phyloP scores from a whole-genome alignment of 2,329 filamentous ascomycete genomes.

The Trichoderma harzianum region DNA sequence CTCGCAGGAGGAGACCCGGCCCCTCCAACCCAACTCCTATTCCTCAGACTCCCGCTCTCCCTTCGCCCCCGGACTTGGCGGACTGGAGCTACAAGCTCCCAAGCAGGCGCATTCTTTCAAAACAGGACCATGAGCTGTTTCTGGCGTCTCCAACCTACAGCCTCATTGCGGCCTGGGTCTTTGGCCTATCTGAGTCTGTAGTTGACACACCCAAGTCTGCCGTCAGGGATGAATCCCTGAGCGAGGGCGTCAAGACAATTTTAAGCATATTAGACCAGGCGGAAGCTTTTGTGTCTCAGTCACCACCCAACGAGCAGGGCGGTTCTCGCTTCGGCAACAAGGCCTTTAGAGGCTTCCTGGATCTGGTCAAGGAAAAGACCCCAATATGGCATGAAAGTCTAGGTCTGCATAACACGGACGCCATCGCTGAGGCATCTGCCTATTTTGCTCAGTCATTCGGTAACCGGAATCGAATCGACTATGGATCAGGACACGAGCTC shows the following conservation, averaged over 20 bases:
- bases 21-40: conserved; percentile 58
- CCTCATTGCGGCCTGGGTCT: conserved; percentile 80
- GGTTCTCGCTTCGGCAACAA: conserved; percentile 95
- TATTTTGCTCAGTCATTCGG: conserved; percentile 86
- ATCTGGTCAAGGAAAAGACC: conserved; percentile 58
- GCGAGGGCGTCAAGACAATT: conserved; percentile 60
- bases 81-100: conserved; percentile 63
- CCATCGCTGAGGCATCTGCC: conserved; percentile 67
- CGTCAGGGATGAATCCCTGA: conserved; percentile 53
- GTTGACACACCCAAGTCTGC: conserved; percentile 65
- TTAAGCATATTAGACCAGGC: conserved; percentile 67
- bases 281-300: conserved; percentile 61
- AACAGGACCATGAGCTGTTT: conserved; percentile 77
- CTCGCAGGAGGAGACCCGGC: conserved; percentile 54
- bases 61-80: conserved; percentile 61
- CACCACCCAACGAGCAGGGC: conserved; percentile 79
- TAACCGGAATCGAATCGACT: conserved; percentile 84
- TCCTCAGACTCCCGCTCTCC: conserved; percentile 72
- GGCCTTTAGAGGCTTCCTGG: conserved; percentile 78
- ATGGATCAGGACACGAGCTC: conserved; percentile 94
- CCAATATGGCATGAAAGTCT: conserved; percentile 62
- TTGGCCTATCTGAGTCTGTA: conserved; percentile 79
- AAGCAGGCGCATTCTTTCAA: conserved; percentile 75
- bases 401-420: conserved; percentile 48
- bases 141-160: conserved; percentile 70